Base-by-base conservation (phyloP, 306 rosid species). In the Citrullus colocynthis region DNA sequence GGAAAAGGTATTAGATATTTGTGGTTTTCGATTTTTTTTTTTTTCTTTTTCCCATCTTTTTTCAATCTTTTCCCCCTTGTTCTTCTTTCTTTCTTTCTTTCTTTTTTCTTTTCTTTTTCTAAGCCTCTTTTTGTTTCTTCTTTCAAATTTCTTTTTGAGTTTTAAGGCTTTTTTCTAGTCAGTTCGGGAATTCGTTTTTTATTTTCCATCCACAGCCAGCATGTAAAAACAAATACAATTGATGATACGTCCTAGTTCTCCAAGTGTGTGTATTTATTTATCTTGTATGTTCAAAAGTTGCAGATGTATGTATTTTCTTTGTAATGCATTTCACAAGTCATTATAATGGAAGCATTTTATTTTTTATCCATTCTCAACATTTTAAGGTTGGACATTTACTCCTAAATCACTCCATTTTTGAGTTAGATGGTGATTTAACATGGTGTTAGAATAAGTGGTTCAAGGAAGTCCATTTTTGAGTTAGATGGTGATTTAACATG, bases 1-100 rank as follows among this genome's bases (percentile, higher is more conserved):
- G 98, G 79, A 96, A 91, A 79, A 88, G 83, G 48, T 96, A 92
- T 83, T 96, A 91, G 85, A 6, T 80, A 28, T 58, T 3, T 54
- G 75, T 81, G 84, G 69, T 70, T 24, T 37, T 81, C 30, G 18
- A 15, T 65, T 65, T 77, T 78, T 72, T 21, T 54, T 73, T 32
- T 3, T 32, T 32, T 32, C 36, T 32, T 32, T 32, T 63, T 63
- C 82, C 10, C n/a, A 73, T 72, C 76, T 41, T 76, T 44, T 60
- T 13, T 44, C 44, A 83, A 82, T 74, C 57, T 20, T 44, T 37
- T 81, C 69, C 56, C 5, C 18, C 51, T 36, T 21, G 80, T 83
- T 74, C 52, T 28, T 48, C 1, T 24, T 24, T 24, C 1, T 24
- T 24, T 24, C 1, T 24, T 80, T 87, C 87, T 34, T 17, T 57